phyloP scores from a whole-genome alignment of 257 asterid species.

The Solanum boliviense region DNA sequence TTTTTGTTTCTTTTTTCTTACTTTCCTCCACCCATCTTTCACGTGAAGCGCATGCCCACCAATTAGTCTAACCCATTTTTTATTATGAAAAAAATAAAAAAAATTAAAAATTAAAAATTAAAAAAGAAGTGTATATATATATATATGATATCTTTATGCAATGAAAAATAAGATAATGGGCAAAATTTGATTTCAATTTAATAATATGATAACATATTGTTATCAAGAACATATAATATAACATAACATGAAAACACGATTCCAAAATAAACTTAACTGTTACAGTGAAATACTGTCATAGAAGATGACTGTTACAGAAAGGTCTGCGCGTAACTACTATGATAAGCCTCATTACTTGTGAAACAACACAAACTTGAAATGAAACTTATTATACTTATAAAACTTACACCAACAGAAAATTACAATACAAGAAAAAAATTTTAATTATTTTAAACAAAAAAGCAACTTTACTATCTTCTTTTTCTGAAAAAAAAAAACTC shows the following conservation, averaged over 20 bases:
- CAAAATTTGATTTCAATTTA: not conserved
- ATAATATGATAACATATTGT: not conserved
- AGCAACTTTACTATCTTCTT: not conserved
- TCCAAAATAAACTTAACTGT: not conserved
- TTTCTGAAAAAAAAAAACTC: not conserved
- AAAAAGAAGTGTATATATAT: too few species aligned
- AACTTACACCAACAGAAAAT: not conserved
- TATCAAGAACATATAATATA: not conserved
- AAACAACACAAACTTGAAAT: not conserved
- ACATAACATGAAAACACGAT: not conserved
- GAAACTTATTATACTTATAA: not conserved
- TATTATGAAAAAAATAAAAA: not conserved
- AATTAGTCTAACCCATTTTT: not conserved
- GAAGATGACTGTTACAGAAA: too few species aligned
- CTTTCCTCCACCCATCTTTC: not conserved
- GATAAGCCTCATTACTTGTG: not conserved
- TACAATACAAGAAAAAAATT: not conserved
- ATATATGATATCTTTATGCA: not conserved
- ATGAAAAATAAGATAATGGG: not conserved
- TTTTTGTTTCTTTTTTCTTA: not conserved
- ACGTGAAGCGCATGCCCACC: not conserved
- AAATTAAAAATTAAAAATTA: too few species aligned
- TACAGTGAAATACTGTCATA: too few species aligned
- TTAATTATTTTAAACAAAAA: not conserved
- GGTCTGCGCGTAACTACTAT: too few species aligned